These are phyloP conservation scores for Penicillium brasilianum DNA, from an alignment of 2,329 filamentous ascomycete species.

Conservation along the genomic window DNA sequence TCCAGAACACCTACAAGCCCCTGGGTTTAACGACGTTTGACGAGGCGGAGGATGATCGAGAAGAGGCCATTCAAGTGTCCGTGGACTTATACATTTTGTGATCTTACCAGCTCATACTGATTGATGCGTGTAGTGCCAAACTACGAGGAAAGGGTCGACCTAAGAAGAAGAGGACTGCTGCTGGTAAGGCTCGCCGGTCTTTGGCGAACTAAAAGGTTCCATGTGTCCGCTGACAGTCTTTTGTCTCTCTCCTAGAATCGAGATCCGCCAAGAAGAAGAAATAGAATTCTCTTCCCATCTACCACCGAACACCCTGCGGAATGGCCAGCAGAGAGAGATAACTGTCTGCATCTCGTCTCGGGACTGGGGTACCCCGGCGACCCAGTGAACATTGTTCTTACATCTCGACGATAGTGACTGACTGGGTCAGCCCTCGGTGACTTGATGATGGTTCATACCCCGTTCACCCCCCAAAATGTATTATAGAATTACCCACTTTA, in stretches of 20 bases:
- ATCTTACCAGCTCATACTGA: constrained; percentile 34
- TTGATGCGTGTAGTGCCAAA: constrained; percentile 62
- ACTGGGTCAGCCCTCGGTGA: not conserved
- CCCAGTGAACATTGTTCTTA: not conserved
- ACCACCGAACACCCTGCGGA: not conserved
- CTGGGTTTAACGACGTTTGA: constrained; percentile 72
- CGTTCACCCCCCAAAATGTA: not conserved
- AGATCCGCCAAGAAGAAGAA: constrained; percentile 36
- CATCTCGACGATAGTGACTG: not conserved
- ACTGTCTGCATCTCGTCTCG: not conserved
- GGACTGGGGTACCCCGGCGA: not conserved
- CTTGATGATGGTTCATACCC: not conserved
- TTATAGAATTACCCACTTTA: constrained; percentile 1
- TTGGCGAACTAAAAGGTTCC: not conserved
- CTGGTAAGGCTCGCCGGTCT: constrained; percentile 38
- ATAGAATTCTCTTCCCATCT: constrained; percentile 12
- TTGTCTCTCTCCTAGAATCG: constrained; percentile 24
- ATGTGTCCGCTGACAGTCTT: not conserved
- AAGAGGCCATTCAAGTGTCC: constrained; percentile 67
- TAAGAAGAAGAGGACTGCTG: constrained; percentile 78
- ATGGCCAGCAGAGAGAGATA: not conserved
- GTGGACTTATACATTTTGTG: constrained; percentile 27
- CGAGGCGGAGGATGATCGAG: constrained; percentile 78
- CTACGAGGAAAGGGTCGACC: constrained; percentile 83
- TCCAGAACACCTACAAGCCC: constrained; percentile 70